These are phyloP conservation scores for Strobilomyces dryophilus DNA, from an alignment of 768 basidiomycete species.

Conservation along the genomic window DNA sequence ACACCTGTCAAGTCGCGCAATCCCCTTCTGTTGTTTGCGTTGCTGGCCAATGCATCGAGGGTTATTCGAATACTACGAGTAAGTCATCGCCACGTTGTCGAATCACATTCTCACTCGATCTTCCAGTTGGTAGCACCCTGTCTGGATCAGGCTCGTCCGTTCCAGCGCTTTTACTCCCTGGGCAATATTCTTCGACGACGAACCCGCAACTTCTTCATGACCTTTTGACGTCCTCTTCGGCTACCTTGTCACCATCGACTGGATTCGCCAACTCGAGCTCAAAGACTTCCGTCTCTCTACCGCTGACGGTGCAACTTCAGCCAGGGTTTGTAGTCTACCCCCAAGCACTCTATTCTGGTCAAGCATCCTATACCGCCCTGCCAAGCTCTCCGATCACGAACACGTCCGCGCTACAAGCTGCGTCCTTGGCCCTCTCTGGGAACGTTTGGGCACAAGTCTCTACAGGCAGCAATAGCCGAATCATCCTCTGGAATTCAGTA, in stretches of 20 bases:
- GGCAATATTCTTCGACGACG: constrained; percentile 68
- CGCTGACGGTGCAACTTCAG: constrained; percentile 61
- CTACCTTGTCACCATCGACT: constrained; percentile 51
- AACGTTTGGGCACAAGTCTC: constrained; percentile 67
- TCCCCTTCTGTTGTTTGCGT: constrained; percentile 67
- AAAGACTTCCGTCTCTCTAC: constrained; percentile 45
- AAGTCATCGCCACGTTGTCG: constrained; percentile 31
- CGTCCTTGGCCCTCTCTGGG: constrained; percentile 64
- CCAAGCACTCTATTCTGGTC: constrained; percentile 59
- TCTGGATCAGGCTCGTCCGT: constrained; percentile 51
- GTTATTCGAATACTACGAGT: constrained; percentile 67
- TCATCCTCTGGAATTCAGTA: constrained; percentile 76
- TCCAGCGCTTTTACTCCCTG: constrained; percentile 64
- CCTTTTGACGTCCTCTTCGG: constrained; percentile 60
- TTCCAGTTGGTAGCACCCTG: constrained; percentile 65
- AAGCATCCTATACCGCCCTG: constrained; percentile 54
- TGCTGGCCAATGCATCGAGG: constrained; percentile 87
- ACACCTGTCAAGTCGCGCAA: constrained; percentile 45
- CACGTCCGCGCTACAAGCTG: constrained; percentile 45
- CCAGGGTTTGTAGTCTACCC: constrained; percentile 69
- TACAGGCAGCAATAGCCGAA: constrained; percentile 49
- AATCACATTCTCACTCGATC: constrained; percentile 12
- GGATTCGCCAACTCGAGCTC: constrained; percentile 62
- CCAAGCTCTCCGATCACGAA: constrained; percentile 47
- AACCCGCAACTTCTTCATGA: constrained; percentile 70